Percentiles rank a stretch among this genome's conserved stretches.
Conservation (phyloP, 2,329 filamentous ascomycete species). For the Plectosphaerella sp. region DNA sequence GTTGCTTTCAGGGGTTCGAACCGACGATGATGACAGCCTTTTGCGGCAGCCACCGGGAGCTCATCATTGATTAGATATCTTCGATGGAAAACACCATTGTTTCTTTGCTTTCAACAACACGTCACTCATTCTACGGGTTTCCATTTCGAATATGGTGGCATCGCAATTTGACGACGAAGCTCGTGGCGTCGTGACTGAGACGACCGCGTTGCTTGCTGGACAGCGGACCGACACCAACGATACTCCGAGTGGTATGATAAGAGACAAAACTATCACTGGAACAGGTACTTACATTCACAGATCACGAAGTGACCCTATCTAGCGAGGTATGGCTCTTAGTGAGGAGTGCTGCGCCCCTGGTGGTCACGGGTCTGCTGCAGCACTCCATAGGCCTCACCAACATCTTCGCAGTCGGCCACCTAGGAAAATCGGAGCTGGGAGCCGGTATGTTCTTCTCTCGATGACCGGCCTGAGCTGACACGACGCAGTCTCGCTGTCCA, state of each 20-base stretch:
- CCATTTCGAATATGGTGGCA: background rate
- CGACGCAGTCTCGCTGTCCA: conserved; percentile 28
- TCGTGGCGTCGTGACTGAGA: background rate
- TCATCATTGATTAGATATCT: no score
- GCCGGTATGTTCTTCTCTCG: background rate
- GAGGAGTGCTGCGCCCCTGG: background rate
- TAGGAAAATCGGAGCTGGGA: background rate
- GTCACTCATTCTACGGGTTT: background rate
- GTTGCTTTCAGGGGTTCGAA: background rate
- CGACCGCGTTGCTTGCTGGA: background rate
- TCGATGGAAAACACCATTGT: no score
- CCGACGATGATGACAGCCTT: no score
- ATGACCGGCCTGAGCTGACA: background rate
- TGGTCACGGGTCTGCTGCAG: background rate
- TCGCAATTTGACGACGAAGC: background rate
- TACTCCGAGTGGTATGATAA: no score
- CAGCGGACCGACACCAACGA: background rate
- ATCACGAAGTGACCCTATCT: background rate
- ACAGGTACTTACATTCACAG: background rate
- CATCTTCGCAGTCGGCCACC: background rate
- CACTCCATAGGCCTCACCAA: background rate
- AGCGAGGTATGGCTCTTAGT: background rate
- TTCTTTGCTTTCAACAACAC: no score
- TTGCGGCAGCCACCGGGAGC: no score
- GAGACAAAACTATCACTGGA: no score